Evolutionary conservation across 208 protist species (phyloP).

Genomic region (Lotmaria passim): DNA sequence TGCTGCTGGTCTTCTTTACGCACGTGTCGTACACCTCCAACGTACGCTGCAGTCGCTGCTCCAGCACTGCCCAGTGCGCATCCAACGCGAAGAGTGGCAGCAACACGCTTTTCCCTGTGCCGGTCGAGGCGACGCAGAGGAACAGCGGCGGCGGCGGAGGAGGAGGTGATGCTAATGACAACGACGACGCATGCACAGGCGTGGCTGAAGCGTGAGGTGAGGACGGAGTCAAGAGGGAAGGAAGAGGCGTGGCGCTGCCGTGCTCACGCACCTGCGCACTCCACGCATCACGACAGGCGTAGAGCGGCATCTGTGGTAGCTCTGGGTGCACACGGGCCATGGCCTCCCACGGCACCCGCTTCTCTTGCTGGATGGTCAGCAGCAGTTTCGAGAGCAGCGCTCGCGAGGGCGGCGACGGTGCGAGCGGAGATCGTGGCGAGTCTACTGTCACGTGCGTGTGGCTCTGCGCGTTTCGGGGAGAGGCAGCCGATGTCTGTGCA

Average conservation of each 20-base stretch:
- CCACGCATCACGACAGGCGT: slow-evolving; percentile 41
- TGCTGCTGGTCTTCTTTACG: no score
- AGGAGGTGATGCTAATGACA: no score
- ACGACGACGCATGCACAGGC: no score
- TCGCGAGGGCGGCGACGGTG: slow-evolving; percentile 21
- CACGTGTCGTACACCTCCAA: slow-evolving; percentile 22
- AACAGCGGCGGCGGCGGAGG: slow-evolving; percentile 35
- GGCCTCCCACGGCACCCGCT: slow-evolving; percentile 32
- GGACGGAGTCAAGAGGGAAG: background rate
- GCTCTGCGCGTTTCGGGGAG: background rate
- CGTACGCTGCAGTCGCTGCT: slow-evolving; percentile 34
- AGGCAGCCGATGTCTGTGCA: background rate
- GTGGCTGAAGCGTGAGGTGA: background rate
- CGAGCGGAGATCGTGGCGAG: background rate
- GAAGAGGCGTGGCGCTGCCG: slow-evolving; percentile 29
- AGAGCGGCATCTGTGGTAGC: slow-evolving; percentile 37
- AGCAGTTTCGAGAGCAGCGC: slow-evolving; percentile 29
- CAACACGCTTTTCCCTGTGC: slow-evolving; percentile 76
- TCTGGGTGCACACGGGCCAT: slow-evolving; percentile 28
- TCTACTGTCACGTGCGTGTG: background rate
- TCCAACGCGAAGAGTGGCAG: slow-evolving; percentile 73
- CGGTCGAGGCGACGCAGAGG: slow-evolving; percentile 66
- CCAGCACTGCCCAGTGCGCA: slow-evolving; percentile 64
- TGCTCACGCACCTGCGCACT: slow-evolving; percentile 13
- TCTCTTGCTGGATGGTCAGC: slow-evolving; percentile 21